Percentiles rank a stretch among this genome's conserved stretches.
Conservation (phyloP, 2,329 filamentous ascomycete genomes). For the Paecilomyces sp. region DNA sequence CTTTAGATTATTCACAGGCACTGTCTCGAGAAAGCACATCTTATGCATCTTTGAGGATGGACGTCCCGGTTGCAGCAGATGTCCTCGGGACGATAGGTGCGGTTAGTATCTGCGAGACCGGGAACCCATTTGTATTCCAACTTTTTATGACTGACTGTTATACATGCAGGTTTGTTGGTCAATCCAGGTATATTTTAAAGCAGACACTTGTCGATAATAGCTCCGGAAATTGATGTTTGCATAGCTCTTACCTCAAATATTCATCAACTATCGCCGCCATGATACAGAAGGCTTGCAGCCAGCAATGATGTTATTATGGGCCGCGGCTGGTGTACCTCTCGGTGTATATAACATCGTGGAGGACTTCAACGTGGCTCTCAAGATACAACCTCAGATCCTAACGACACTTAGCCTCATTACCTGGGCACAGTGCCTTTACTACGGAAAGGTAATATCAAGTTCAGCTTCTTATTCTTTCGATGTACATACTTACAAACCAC, state of each 20-base stretch:
- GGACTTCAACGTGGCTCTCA: slow-evolving; percentile 46
- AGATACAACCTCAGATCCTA: slow-evolving; percentile 52
- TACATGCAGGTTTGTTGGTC: slow-evolving; percentile 53
- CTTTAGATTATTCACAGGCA: not conserved
- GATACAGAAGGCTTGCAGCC: slow-evolving; percentile 59
- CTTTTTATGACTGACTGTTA: not conserved
- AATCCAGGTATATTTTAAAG: slow-evolving; percentile 43
- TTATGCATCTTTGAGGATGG: not conserved
- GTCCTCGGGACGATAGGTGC: not conserved
- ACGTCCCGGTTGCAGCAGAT: not conserved
- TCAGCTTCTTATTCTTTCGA: not conserved
- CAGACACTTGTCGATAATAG: not conserved
- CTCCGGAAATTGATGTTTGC: not conserved
- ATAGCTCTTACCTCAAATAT: slow-evolving; percentile 63
- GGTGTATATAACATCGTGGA: slow-evolving; percentile 55
- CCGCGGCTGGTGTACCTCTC: slow-evolving; percentile 59
- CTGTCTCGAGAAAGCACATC: not conserved
- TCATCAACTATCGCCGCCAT: slow-evolving; percentile 60
- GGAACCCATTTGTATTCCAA: too few species aligned
- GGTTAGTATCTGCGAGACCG: not conserved
- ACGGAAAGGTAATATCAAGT: slow-evolving; percentile 30
- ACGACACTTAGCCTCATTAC: slow-evolving; percentile 45
- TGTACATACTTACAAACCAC: not conserved
- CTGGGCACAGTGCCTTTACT: slow-evolving; percentile 52
- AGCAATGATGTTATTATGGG: slow-evolving; percentile 65